phyloP scores from a whole-genome alignment of 345 rosid species.

The Brassica carinata region DNA sequence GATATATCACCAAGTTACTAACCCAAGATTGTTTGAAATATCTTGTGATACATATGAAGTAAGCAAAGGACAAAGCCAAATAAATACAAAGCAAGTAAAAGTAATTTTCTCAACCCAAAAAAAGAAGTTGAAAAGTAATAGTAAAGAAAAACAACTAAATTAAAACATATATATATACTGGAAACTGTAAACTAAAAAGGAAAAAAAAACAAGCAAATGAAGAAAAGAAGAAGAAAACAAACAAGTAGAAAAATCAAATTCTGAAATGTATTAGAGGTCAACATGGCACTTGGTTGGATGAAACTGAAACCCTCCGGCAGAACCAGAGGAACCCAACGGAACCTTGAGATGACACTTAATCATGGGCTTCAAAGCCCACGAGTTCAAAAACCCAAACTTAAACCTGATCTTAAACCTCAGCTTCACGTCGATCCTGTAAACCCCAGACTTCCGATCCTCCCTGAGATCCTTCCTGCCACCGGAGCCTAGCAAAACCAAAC shows the following conservation, averaged over 20 bases:
- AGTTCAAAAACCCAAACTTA: constrained; percentile 56
- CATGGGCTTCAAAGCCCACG: constrained; percentile 53
- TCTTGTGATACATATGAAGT: background rate
- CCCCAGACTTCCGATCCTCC: constrained; percentile 43
- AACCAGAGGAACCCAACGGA: constrained; percentile 41
- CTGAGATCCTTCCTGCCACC: constrained; percentile 32
- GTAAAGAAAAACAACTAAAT: too few relatives aligned
- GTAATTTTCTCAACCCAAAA: background rate
- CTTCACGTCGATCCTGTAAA: constrained; percentile 56
- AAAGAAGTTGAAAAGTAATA: background rate
- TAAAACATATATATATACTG: too few relatives aligned
- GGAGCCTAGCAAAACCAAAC: constrained; percentile 27
- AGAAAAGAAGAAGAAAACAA: background rate
- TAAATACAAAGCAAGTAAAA: background rate
- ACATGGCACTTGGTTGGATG: constrained; percentile 51
- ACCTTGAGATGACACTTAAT: constrained; percentile 58
- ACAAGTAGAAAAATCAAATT: background rate
- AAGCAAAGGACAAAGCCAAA: background rate
- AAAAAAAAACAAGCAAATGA: background rate
- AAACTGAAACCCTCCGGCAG: constrained; percentile 12
- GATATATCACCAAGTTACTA: background rate
- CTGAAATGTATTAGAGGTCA: constrained; percentile 31
- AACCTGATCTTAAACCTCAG: constrained; percentile 55
- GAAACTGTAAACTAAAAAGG: background rate
- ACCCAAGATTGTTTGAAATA: background rate